Evolutionary conservation across 805 yeast species (phyloP).

Genomic region (Kodamaea neixiangensis): DNA sequence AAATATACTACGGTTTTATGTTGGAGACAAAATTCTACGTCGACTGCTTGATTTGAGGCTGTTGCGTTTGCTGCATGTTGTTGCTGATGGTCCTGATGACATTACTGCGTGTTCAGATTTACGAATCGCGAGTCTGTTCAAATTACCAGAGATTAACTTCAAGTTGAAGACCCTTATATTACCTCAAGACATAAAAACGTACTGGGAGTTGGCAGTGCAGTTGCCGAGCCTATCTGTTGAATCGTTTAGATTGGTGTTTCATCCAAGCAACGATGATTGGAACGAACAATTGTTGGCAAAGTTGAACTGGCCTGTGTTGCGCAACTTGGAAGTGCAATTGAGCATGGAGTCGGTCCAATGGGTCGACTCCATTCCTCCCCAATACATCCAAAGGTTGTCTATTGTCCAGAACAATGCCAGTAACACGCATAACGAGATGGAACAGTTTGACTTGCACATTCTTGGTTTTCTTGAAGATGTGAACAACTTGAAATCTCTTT

Average conservation of each 20-base stretch:
- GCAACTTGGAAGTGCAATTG: constrained; percentile 50
- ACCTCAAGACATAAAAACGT: constrained; percentile 13
- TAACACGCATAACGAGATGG: constrained; percentile 33
- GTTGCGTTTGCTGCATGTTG: constrained; percentile 6
- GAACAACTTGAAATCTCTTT: background rate
- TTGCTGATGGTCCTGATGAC: constrained; percentile 18
- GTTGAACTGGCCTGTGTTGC: constrained; percentile 23
- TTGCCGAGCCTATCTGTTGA: constrained; percentile 4
- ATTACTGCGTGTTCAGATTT: background rate
- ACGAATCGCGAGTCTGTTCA: background rate
- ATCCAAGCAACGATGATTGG: constrained; percentile 13
- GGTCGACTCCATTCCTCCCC: constrained; percentile 2
- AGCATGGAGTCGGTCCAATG: constrained; percentile 28
- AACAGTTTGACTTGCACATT: constrained; percentile 50
- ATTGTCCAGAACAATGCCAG: constrained; percentile 34
- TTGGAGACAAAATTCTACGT: constrained; percentile 20
- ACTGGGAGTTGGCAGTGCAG: constrained; percentile 19
- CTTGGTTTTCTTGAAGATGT: constrained; percentile 29
- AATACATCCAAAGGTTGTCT: constrained; percentile 36
- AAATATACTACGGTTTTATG: constrained; percentile 18
- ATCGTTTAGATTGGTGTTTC: constrained; percentile 29
- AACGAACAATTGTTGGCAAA: constrained; percentile 15
- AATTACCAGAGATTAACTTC: background rate
- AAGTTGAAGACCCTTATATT: constrained; percentile 19
- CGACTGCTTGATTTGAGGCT: constrained; percentile 9